Evolutionary conservation across 2,329 filamentous ascomycete species (phyloP).

Genomic region (Microsporum audouinii): DNA sequence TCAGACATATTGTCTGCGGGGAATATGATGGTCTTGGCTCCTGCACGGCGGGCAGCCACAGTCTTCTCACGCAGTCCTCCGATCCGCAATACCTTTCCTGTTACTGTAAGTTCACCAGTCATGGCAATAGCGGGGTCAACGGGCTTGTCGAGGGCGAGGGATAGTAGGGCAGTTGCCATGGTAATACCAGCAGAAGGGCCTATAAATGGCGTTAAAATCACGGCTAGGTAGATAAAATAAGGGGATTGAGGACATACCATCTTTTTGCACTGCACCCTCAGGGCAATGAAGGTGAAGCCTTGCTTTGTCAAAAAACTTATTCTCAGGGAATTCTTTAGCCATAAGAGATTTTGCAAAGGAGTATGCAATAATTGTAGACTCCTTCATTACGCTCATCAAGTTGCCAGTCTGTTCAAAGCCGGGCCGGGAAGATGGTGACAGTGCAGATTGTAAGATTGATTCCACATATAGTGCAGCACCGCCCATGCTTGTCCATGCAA

Average conservation of each 20-base stretch:
- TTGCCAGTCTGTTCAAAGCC: constrained; percentile 88
- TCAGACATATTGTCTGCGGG: constrained; percentile 90
- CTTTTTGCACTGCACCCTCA: constrained; percentile 90
- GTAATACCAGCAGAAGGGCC: constrained; percentile 85
- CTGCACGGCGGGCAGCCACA: constrained; percentile 81
- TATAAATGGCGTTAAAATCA: constrained; percentile 16
- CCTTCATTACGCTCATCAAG: constrained; percentile 94
- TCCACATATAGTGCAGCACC: constrained; percentile 95
- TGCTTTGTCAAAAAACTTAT: constrained; percentile 92
- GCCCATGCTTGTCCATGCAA: constrained; percentile 96
- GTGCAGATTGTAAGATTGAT: constrained; percentile 77
- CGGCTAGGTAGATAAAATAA: constrained; percentile 2
- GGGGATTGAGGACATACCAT: constrained; percentile 43
- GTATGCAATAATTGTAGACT: constrained; percentile 89
- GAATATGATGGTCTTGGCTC: constrained; percentile 89
- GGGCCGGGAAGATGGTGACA: constrained; percentile 62
- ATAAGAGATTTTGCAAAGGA: constrained; percentile 87
- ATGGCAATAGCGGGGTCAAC: constrained; percentile 85
- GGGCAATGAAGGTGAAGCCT: constrained; percentile 93
- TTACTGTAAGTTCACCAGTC: constrained; percentile 95
- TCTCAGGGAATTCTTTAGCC: constrained; percentile 73
- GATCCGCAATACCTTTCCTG: constrained; percentile 90
- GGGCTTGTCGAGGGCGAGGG: constrained; percentile 65
- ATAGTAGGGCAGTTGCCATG: constrained; percentile 89
- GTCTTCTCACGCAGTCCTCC: constrained; percentile 94